These are phyloP conservation scores for Agaricus sinodeliciosus DNA, from an alignment of 768 basidiomycete genomes.

Conservation along the genomic window DNA sequence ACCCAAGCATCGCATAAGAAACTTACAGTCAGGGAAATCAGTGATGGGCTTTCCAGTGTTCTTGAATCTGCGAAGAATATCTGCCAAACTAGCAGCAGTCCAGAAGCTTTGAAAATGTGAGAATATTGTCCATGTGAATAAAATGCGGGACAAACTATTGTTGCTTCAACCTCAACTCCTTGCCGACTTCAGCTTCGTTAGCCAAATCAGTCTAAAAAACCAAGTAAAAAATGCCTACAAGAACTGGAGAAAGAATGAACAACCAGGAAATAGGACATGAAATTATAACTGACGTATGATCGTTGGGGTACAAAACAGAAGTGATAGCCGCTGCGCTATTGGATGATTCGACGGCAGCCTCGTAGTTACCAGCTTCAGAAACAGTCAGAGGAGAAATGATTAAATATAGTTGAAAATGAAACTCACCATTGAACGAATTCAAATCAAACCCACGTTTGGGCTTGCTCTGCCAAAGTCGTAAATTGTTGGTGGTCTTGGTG, in stretches of 20 bases:
- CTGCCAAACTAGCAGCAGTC: constrained; percentile 82
- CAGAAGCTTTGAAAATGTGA: constrained; percentile 48
- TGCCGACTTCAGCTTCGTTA: constrained; percentile 49
- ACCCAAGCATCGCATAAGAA: background rate
- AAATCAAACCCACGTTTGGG: constrained; percentile 90
- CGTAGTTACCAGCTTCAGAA: constrained; percentile 80
- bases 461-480: constrained; percentile 79
- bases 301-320: constrained; percentile 93
- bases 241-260: constrained; percentile 20
- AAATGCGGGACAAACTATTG: constrained; percentile 56
- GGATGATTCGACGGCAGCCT: constrained; percentile 78
- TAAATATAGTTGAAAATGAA: background rate
- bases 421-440: constrained; percentile 86
- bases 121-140: background rate
- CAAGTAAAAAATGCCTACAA: constrained; percentile 28
- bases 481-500: constrained; percentile 85
- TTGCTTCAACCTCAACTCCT: constrained; percentile 88
- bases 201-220: background rate
- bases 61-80: constrained; percentile 92
- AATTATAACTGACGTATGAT: constrained; percentile 54
- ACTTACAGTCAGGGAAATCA: constrained; percentile 77
- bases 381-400: background rate
- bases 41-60: constrained; percentile 75
- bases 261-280: background rate
- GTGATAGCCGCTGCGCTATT: constrained; percentile 94